Evolutionary conservation across 768 basidiomycete genomes (phyloP).

Genomic region (Serendipita vermifera): DNA sequence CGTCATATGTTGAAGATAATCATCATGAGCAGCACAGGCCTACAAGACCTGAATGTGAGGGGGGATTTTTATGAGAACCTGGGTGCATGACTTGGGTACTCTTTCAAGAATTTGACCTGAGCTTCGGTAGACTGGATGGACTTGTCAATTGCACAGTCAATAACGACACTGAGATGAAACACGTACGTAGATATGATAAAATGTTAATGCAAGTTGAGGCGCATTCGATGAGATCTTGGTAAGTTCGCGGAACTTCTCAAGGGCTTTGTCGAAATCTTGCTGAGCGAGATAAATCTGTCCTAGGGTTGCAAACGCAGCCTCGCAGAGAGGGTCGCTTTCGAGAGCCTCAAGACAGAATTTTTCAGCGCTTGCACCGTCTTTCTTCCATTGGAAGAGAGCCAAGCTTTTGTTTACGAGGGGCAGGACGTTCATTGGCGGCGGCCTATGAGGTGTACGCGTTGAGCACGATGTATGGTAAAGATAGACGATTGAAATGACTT

Average conservation of each 20-base stretch:
- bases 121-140: constrained; percentile 55
- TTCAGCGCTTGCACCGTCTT: constrained; percentile 74
- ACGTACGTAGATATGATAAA: constrained; percentile 27
- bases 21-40: no score
- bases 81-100: constrained; percentile 41
- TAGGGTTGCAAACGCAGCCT: constrained; percentile 89
- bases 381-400: constrained; percentile 89
- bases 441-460: constrained; percentile 16
- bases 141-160: not conserved
- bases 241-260: constrained; percentile 75
- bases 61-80: not conserved
- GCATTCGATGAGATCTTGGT: constrained; percentile 81
- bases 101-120: constrained; percentile 70
- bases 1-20: no score
- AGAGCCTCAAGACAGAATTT: constrained; percentile 79
- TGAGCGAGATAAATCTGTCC: constrained; percentile 90
- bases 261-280: constrained; percentile 72
- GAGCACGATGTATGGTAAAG: not conserved
- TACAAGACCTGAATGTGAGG: no score
- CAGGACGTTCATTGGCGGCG: constrained; percentile 63
- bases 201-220: constrained; percentile 48
- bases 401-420: constrained; percentile 97
- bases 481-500: constrained; percentile 17
- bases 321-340: constrained; percentile 80
- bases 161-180: constrained; percentile 25